Evolutionary conservation across 2,329 filamentous ascomycete species (phyloP), one percentile per base, ranked within the genome.

Genomic region (Neocatenulostroma microsporum): DNA sequence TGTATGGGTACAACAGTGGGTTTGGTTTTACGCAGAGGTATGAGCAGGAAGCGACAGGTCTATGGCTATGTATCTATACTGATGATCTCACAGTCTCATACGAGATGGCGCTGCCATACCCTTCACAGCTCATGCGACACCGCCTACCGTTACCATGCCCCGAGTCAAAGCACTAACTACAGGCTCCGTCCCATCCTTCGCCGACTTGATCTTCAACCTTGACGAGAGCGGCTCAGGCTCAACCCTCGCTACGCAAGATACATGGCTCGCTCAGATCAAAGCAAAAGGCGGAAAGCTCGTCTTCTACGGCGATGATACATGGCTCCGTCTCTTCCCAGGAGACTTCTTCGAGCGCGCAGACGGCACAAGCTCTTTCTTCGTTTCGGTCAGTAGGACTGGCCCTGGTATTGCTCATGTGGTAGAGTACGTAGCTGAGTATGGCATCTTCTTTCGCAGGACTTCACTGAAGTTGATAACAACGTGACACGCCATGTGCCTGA

Each of bases 281-380:
- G 78, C 79, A 23, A 82, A 78, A 52, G 66, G 69, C 17, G 85
- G 84, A 14, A 87, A 84, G 53, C 70, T 96, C 44, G 69, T 95
- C 57, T 91, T 98, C 81, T 95, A 91, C 56, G 91, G 91, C 32
- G 91, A 98, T 55, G 91, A 98, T 60, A 98, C 91, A 14, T 98
- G 91, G 93, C 68, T 98, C 50, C 96, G 95, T 66, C 71, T 98
- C 11, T 98, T 98, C 53, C 91, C 91, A 1, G 78, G 36, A 10
- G 34, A 30, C 39, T 86, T 82, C 31, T 98, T 98, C 64, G 78
- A 81, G 49, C 79, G 88, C 26, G 72, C 79, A 34, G 93, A 98
- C 62, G 91, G 93, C 31, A 98, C 91, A 2, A 87, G 87, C 39
- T 96, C 89, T 65, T 98, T 98, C 62, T 98, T 96, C 62, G 91